Evolutionary conservation across 1,139 yeast species (phyloP).

Genomic region (Zygosaccharomyces sapae): DNA sequence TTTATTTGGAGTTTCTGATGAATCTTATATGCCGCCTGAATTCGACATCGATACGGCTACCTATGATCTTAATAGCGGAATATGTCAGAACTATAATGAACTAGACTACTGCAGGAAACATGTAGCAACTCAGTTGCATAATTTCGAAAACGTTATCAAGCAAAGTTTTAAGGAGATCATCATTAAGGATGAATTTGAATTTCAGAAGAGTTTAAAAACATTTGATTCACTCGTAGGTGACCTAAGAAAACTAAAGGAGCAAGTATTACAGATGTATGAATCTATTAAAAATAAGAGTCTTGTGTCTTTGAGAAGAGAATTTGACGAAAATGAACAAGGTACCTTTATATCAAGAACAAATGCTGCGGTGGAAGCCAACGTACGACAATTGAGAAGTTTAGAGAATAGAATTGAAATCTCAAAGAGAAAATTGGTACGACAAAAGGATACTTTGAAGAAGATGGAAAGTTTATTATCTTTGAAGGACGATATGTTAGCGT

Average conservation of each 20-base stretch:
- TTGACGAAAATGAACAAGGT: conserved; percentile 12
- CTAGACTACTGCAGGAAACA: conserved; percentile 18
- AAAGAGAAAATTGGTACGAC: conserved; percentile 46
- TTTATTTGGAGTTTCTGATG: conserved; percentile 10
- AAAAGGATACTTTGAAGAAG: conserved; percentile 69
- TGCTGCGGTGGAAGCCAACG: conserved; percentile 10
- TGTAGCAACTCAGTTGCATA: conserved; percentile 17
- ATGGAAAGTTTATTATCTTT: conserved; percentile 19
- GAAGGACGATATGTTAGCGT: conserved; percentile 24
- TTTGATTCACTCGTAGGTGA: conserved; percentile 18
- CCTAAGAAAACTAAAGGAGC: conserved; percentile 10
- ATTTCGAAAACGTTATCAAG: conserved; percentile 20
- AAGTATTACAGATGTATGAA: conserved; percentile 13
- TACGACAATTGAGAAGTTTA: conserved; percentile 15
- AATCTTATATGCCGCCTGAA: conserved; percentile 6
- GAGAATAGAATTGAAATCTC: conserved; percentile 19
- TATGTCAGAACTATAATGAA: conserved; percentile 17
- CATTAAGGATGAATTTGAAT: conserved; percentile 18
- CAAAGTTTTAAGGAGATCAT: conserved; percentile 15
- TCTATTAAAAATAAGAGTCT: conserved; percentile 10
- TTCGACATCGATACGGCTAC: conserved; percentile 5
- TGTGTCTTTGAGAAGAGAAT: conserved; percentile 11
- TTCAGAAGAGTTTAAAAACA: conserved; percentile 15
- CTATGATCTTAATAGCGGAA: conserved; percentile 7
- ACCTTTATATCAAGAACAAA: conserved; percentile 19